These are phyloP conservation scores for Penicillium malachiteum DNA, from an alignment of 495 filamentous ascomycete genomes.

Conservation along the genomic window DNA sequence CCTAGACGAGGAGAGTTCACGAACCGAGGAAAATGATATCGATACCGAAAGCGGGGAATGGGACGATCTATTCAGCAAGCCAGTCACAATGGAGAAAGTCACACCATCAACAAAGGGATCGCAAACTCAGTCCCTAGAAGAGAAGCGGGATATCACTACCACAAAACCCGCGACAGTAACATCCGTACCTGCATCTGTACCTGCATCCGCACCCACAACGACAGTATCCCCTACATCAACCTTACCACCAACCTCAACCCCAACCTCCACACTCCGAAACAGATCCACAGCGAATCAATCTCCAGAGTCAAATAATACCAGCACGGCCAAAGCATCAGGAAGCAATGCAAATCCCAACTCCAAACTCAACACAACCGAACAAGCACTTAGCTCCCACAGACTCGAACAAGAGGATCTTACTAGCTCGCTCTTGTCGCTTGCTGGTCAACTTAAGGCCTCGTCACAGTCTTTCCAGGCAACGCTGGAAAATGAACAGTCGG, in stretches of 20 bases:
- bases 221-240: conserved; percentile 11
- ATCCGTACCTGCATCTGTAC: conserved; percentile 4
- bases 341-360: conserved; percentile 28
- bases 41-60: conserved; percentile 37
- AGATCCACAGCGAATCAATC: conserved; percentile 19
- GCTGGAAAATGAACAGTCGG: conserved; percentile 68
- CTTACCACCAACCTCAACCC: neutral
- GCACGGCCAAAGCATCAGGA: conserved; percentile 24
- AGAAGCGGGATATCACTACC: neutral
- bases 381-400: conserved; percentile 69
- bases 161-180: conserved; percentile 19
- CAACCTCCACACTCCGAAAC: conserved; percentile 6
- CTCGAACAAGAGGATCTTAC: conserved; percentile 84
- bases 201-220: conserved; percentile 8
- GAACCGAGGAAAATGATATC: conserved; percentile 20
- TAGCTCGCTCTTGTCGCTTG: conserved; percentile 72
- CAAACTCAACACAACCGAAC: conserved; percentile 50
- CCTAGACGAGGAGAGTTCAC: conserved; percentile 47
- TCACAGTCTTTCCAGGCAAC: conserved; percentile 66
- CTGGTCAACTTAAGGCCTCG: conserved; percentile 71
- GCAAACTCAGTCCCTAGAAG: neutral
- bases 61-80: conserved; percentile 37
- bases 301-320: conserved; percentile 26
- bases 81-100: conserved; percentile 5
- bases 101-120: neutral